A percentile compares a stretch with the other conserved stretches of the same genome.
These are phyloP conservation scores for Pisolithus albus DNA, from an alignment of 768 basidiomycete genomes.

Conservation along the genomic window DNA sequence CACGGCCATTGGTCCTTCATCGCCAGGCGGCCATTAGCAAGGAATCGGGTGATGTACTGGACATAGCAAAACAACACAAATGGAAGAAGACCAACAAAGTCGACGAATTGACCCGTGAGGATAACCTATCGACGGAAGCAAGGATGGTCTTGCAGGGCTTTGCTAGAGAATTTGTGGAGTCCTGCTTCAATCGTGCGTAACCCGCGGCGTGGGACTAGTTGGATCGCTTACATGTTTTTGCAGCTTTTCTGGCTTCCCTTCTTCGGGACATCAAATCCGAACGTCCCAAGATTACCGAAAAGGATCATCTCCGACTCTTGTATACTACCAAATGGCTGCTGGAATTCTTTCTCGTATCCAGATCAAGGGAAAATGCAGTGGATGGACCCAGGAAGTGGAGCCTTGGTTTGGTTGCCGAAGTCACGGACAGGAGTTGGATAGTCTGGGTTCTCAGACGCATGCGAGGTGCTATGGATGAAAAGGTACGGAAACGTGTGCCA, in stretches of 20 bases:
- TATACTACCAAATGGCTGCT: slow-evolving; percentile 89
- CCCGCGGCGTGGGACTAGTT: slow-evolving; percentile 10
- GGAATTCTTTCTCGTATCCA: slow-evolving; percentile 70
- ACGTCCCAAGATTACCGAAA: slow-evolving; percentile 87
- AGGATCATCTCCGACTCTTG: slow-evolving; percentile 85
- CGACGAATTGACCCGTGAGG: slow-evolving; percentile 63
- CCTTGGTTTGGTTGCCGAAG: slow-evolving; percentile 75
- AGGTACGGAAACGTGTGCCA: slow-evolving; percentile 42
- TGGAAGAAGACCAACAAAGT: slow-evolving; percentile 52
- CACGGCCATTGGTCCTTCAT: slow-evolving; percentile 70
- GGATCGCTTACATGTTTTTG: slow-evolving; percentile 9
- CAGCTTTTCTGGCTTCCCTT: slow-evolving; percentile 81
- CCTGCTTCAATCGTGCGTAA: slow-evolving; percentile 81
- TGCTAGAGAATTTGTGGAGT: slow-evolving; percentile 67
- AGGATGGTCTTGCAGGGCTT: slow-evolving; percentile 57
- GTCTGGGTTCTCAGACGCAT: slow-evolving; percentile 87
- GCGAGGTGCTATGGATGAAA: slow-evolving; percentile 85
- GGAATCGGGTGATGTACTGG: slow-evolving; percentile 65
- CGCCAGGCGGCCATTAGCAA: slow-evolving; percentile 72
- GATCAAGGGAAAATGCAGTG: slow-evolving; percentile 31
- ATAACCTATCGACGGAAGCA: slow-evolving; percentile 63
- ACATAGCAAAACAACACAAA: slow-evolving; percentile 57
- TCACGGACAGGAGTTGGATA: slow-evolving; percentile 82
- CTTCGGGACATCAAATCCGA: slow-evolving; percentile 93
- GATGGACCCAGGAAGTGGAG: slow-evolving; percentile 39